Percentiles rank a stretch among this genome's conserved stretches.
phyloP scores from a whole-genome alignment of 148 eudicot genomes.

The Pouteria glomerata region DNA sequence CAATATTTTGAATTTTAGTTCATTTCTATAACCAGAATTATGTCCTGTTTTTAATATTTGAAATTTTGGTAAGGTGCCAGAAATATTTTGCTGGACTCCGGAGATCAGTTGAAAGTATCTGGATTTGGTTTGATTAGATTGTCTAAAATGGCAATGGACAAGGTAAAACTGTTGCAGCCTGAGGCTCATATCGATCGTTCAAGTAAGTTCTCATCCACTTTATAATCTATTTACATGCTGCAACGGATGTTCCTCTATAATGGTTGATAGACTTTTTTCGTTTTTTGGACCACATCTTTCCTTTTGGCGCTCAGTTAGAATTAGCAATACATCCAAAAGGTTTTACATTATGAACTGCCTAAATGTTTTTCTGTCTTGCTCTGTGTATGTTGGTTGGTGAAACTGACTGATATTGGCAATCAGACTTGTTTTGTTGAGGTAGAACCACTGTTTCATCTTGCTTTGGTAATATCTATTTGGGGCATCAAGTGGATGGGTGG shows the following conservation, averaged over 20 bases:
- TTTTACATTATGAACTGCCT: too few species aligned
- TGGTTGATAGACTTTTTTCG: too few species aligned
- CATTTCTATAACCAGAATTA: constrained; percentile 14
- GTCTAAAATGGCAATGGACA: constrained; percentile 67
- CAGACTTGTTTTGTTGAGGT: too few species aligned
- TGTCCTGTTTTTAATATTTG: constrained; percentile 53
- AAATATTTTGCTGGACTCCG: constrained; percentile 99
- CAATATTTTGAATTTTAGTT: neutral
- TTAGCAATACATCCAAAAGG: neutral
- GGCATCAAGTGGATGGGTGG: too few species aligned
- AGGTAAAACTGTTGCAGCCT: constrained; percentile 56
- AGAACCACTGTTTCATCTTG: too few species aligned
- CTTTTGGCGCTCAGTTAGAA: neutral
- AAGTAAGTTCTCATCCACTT: constrained; percentile 64
- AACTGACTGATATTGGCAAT: too few species aligned
- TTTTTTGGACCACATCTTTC: constrained; percentile 3
- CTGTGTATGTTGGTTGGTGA: too few species aligned
- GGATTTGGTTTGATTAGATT: constrained; percentile 81
- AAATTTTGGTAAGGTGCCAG: constrained; percentile 99
- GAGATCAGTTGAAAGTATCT: constrained; percentile 82
- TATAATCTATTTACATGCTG: too few species aligned
- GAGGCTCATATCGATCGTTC: constrained; percentile 44
- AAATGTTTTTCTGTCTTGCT: too few species aligned
- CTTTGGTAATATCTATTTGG: too few species aligned
- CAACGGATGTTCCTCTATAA: too few species aligned